phyloP scores from a whole-genome alignment of 129 eudicot species.

The Chrysanthemum lavandulifolium region DNA sequence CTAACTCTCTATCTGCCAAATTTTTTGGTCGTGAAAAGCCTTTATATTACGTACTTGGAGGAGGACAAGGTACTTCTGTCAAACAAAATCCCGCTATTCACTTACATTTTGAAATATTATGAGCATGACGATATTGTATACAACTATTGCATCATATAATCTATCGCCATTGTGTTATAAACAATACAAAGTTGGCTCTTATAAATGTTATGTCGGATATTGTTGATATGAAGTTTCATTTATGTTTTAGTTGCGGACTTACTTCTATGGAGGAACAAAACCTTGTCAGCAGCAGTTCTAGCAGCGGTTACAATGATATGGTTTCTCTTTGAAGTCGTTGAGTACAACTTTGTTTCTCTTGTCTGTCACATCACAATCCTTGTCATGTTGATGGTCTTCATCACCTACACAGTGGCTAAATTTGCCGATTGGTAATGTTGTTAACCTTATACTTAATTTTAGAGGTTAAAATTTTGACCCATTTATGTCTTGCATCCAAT shows the following conservation, averaged over 20 bases:
- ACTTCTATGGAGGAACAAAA: constrained; percentile 81
- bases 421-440: constrained; percentile 49
- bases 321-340: constrained; percentile 76
- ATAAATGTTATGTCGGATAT: background rate
- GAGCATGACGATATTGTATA: too few species aligned
- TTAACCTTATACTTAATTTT: background rate
- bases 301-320: constrained; percentile 54
- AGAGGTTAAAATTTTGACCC: background rate
- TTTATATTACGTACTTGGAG: constrained; percentile 66
- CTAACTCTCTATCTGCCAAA: constrained; percentile 21
- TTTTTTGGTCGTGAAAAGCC: constrained; percentile 59
- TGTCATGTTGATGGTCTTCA: constrained; percentile 54
- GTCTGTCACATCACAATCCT: constrained; percentile 55
- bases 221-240: constrained; percentile 17
- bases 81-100: background rate
- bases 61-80: constrained; percentile 53
- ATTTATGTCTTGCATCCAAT: background rate
- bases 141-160: too few species aligned
- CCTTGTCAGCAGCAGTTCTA: constrained; percentile 56
- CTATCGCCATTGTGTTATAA: background rate
- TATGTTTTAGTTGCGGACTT: constrained; percentile 64
- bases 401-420: constrained; percentile 54
- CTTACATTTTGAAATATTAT: background rate
- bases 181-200: background rate
- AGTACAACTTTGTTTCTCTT: constrained; percentile 69